A percentile compares a stretch with the other conserved stretches of the same genome.
Conservation (phyloP, 208 protist species). For the Trypanosoma vivax region DNA sequence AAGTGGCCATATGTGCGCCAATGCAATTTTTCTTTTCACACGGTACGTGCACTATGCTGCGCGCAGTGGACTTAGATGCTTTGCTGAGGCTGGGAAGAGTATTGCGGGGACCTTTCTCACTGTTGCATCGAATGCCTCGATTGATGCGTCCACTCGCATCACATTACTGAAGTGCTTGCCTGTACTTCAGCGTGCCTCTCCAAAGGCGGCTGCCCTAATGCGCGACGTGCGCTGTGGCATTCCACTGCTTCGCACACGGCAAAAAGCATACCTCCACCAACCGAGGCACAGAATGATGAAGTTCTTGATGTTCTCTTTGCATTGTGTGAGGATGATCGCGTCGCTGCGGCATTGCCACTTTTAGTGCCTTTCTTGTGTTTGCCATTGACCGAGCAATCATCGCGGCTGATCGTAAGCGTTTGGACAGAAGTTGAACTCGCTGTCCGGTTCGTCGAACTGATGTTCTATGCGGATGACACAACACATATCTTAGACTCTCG, state of each 20-base stretch:
- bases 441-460: slow-evolving; percentile 19
- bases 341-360: slow-evolving; percentile 31
- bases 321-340: slow-evolving; percentile 37
- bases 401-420: slow-evolving; percentile 3
- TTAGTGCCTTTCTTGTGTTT: slow-evolving; percentile 28
- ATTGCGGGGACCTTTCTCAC: slow-evolving; percentile 49
- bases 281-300: slow-evolving; percentile 18
- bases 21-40: slow-evolving; percentile 40
- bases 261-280: slow-evolving; percentile 15
- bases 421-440: slow-evolving; percentile 16
- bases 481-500: slow-evolving; percentile 14
- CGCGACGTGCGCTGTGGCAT: slow-evolving; percentile 40
- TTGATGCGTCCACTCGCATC: slow-evolving; percentile 19
- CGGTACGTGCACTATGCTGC: slow-evolving; percentile 23
- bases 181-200: slow-evolving; percentile 33
- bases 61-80: slow-evolving; percentile 16
- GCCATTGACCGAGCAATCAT: slow-evolving; percentile 17
- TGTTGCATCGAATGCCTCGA: slow-evolving; percentile 26
- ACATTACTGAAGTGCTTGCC: slow-evolving; percentile 34
- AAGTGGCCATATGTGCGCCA: slow-evolving; percentile 35
- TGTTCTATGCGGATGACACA: slow-evolving; percentile 13
- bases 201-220: slow-evolving; percentile 40
- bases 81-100: slow-evolving; percentile 39
- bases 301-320: slow-evolving; percentile 30
- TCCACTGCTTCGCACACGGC: slow-evolving; percentile 27